Base-by-base conservation (phyloP, 192 early-diverging fungal genomes). In the Coemansia sp. region DNA sequence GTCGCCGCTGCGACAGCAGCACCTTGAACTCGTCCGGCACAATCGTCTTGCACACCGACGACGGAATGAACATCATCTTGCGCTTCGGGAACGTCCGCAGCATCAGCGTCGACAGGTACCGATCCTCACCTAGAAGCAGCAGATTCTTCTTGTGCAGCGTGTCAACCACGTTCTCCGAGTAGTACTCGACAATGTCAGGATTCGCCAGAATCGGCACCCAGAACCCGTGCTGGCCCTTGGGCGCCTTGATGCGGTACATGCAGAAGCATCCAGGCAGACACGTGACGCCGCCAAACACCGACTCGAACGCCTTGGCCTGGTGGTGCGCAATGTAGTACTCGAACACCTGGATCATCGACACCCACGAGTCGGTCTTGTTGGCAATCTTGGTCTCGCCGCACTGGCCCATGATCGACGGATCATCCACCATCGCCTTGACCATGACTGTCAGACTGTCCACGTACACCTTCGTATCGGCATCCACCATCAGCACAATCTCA, bases 41-140 rank as follows among this genome's bases (percentile, higher is more conserved):
- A 41, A 94, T 87, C 12, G 95, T 95, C 75, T 95, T 92, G 83
- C 95, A 97, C 58, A 95, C 90, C 0, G 96, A 93, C 56, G 90
- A 89, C 12, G 96, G 94, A 8, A 94, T 87, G 88, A 96, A 98
- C 74, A 98, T 88, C 90, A 95, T 94, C 75, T 94, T 91, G 59
- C 96, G 92, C 68, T 95, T 92, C 44, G 96, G 94, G 86, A 98
- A 98, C 18, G 90, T 93, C 15, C 87, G 72, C 64, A 98, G 83
- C 94, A 98, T 95, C 26, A 98, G 88, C n/a, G 95, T 96, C 11
- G 94, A 88, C 64, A 98, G 85, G 84, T 91, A 98, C 39, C 96
- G 94, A 84, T 98, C 96, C 77, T 98, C 96, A 42, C 95, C 95
- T n/a, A 97, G 85, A 32, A 96, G 81, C 59, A 95, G 72, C 79